A percentile compares a stretch with the other conserved stretches of the same genome.
These are phyloP conservation scores for Panus rudis DNA, from an alignment of 768 basidiomycete species.

Conservation along the genomic window DNA sequence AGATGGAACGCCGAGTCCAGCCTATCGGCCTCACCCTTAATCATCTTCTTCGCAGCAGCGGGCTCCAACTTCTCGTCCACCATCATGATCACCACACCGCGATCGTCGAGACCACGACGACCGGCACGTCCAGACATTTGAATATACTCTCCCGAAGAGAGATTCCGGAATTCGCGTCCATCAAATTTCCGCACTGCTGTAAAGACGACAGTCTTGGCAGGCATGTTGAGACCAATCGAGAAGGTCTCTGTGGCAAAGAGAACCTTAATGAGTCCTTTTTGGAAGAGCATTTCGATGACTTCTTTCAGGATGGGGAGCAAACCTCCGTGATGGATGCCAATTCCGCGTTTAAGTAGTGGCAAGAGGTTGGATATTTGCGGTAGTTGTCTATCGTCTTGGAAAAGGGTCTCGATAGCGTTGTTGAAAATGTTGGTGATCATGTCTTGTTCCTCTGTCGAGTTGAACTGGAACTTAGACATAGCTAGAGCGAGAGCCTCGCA, in stretches of 20 bases:
- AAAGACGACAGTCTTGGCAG: slow-evolving; percentile 98
- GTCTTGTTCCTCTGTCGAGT: slow-evolving; percentile 85
- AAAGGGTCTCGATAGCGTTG: slow-evolving; percentile 87
- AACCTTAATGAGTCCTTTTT: slow-evolving; percentile 96
- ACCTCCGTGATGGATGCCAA: slow-evolving; percentile 98
- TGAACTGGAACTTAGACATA: slow-evolving; percentile 95
- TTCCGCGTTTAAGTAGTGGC: slow-evolving; percentile 88
- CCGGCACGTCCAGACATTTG: slow-evolving; percentile 99
- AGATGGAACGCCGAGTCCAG: slow-evolving; percentile 97
- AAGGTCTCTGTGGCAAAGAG: slow-evolving; percentile 99
- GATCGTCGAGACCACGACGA: slow-evolving; percentile 91
- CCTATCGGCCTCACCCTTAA: slow-evolving; percentile 95
- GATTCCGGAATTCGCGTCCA: slow-evolving; percentile 86
- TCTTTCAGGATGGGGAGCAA: slow-evolving; percentile 96
- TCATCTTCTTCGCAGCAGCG: slow-evolving; percentile 86
- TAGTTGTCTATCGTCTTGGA: slow-evolving; percentile 79
- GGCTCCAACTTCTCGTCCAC: slow-evolving; percentile 98
- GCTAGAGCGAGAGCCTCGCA: slow-evolving; percentile 89
- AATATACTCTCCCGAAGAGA: slow-evolving; percentile 95
- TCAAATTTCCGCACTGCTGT: slow-evolving; percentile 94
- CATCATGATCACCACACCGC: slow-evolving; percentile 99
- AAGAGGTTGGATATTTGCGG: slow-evolving; percentile 92
- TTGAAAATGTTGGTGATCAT: slow-evolving; percentile 84
- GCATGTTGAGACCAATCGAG: slow-evolving; percentile 98
- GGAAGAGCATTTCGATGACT: slow-evolving; percentile 98